Percentiles rank a stretch among this genome's conserved stretches.
These are phyloP conservation scores for Chalaropsis ovoidea DNA, from an alignment of 2,329 filamentous ascomycete species.

Conservation along the genomic window DNA sequence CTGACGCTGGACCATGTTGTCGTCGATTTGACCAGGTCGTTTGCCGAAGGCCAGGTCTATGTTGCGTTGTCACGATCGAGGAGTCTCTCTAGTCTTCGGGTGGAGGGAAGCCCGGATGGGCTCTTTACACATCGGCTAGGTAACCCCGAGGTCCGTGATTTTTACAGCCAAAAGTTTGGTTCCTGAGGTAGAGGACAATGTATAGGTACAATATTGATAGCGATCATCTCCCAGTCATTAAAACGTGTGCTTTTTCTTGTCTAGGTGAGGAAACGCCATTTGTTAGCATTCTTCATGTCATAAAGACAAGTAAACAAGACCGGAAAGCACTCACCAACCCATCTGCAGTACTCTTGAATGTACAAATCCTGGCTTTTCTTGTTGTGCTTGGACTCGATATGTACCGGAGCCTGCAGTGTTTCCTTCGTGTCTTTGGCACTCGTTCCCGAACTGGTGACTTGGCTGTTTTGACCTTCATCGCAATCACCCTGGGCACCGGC, in stretches of 20 bases:
- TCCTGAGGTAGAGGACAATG: neutral
- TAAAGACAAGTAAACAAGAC: neutral
- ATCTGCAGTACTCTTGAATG: constrained; percentile 11
- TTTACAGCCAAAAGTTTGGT: neutral
- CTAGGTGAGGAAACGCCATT: neutral
- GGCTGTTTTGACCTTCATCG: neutral
- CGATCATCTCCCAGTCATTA: neutral
- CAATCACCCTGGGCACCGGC: too few species aligned
- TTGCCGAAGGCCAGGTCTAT: neutral
- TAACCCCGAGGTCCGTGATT: neutral
- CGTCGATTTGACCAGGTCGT: neutral
- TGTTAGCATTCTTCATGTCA: neutral
- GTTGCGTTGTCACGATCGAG: neutral
- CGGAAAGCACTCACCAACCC: neutral
- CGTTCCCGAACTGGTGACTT: neutral
- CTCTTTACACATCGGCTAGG: neutral
- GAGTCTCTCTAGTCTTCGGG: neutral
- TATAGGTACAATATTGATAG: neutral
- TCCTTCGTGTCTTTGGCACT: neutral
- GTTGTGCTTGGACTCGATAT: constrained; percentile 8
- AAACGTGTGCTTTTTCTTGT: neutral
- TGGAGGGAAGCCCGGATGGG: neutral
- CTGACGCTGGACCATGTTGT: neutral
- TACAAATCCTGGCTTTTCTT: neutral
- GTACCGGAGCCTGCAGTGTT: neutral